Evolutionary conservation across 164 flowering plant genomes (phyloP), one percentile per base, ranked within the genome.

Genomic region (Stephania cephalantha): DNA sequence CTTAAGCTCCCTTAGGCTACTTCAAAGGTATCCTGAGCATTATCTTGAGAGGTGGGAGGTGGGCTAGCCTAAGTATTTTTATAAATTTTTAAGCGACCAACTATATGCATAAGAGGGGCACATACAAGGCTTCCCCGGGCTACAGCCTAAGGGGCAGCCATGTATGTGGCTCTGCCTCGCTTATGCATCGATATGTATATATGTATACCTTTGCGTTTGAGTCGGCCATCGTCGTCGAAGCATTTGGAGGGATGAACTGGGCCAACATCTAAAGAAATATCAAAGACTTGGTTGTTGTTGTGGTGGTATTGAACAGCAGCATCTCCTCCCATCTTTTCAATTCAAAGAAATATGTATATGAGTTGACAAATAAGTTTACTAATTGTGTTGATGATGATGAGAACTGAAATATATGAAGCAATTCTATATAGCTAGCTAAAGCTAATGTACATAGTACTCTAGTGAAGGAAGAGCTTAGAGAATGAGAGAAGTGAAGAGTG

Each of bases 141-240:
- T 25, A 25, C 25, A 25, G 25, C 25, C 25, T 25, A 25, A 25
- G 25, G 25, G 25, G 25, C 25, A 25, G 25, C 25, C 7, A 63
- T 66, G 12, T 9, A n/a, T 58, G 15, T 9, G n/a, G n/a, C n/a
- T n/a, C n/a, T n/a, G n/a, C n/a, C n/a, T n/a, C n/a, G 22, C 17
- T 25, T 25, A 25, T 25, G 25, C 25, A 25, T 13, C 18, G 63
- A 13, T 55, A 58, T n/a, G 5, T 17, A n/a, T 17, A 25, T n/a
- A 6, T 18, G 11, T 55, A 8, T 68, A 45, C 69, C 35, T 15
- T 52, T 73, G 30, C 75, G 45, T 73, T 73, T 73, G 68, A 61
- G 22, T 15, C 68, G 75, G 1, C 76, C 76, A 63, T 74, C 76
- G 48, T 74, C 70, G 20, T 74, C 76, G 22, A 74, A 74, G 70